phyloP scores from a whole-genome alignment of 2,329 filamentous ascomycete species.

The Pseudogymnoascus sp. region DNA sequence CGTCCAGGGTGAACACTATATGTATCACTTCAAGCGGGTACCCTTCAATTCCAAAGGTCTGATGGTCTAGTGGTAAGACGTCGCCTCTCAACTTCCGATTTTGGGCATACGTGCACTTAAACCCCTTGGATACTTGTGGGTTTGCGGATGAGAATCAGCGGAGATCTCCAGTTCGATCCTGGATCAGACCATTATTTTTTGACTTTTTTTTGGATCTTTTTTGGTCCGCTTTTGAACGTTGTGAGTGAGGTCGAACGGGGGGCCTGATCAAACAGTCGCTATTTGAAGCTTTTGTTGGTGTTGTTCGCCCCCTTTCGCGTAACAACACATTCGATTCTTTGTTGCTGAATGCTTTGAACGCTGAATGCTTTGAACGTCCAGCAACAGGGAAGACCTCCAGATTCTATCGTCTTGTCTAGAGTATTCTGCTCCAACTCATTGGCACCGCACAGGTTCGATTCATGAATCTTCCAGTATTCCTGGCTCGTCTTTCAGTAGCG shows the following conservation, averaged over 20 bases:
- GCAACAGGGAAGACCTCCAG: not conserved
- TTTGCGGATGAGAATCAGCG: slow-evolving; percentile 7
- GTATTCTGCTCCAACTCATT: not conserved
- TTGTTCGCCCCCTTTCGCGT: not conserved
- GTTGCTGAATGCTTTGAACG: not conserved
- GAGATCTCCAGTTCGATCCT: not conserved
- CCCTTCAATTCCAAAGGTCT: not conserved
- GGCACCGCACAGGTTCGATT: not conserved
- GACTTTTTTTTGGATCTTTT: not conserved
- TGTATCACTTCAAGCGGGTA: not conserved
- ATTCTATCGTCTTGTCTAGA: not conserved
- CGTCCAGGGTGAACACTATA: not conserved
- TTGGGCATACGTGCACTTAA: not conserved
- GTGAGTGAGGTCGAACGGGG: not conserved
- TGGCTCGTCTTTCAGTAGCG: not conserved
- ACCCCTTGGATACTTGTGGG: not conserved
- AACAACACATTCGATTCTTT: not conserved
- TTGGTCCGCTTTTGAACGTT: not conserved
- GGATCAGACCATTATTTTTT: slow-evolving; percentile 1
- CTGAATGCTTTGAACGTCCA: not conserved
- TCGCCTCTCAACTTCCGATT: slow-evolving; percentile 4
- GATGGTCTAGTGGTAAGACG: not conserved
- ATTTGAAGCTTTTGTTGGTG: not conserved
- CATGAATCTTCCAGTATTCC: not conserved
- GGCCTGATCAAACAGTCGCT: not conserved